Conservation (phyloP, 768 basidiomycete genomes). For the Ephemerocybe angulata region DNA sequence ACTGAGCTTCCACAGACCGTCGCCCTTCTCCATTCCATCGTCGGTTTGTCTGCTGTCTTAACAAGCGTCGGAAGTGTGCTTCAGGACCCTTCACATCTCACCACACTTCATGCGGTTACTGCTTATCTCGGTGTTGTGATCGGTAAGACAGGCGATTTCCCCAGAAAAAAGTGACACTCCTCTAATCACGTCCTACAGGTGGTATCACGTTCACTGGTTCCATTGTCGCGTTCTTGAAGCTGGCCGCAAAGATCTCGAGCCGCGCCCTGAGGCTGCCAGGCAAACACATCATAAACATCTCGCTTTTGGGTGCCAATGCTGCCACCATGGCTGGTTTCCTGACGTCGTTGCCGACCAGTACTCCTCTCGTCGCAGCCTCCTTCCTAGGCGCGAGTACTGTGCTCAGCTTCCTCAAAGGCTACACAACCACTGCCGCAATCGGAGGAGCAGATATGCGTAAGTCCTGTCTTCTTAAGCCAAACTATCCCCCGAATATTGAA, state of each 20-base stretch:
- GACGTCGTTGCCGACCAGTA: conserved; percentile 54
- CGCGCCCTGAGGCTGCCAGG: conserved; percentile 70
- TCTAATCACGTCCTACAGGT: conserved; percentile 31
- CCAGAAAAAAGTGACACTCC: background rate
- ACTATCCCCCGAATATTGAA: conserved; percentile 11
- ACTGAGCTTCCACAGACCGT: conserved; percentile 84
- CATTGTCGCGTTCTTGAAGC: conserved; percentile 84
- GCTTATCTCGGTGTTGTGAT: conserved; percentile 86
- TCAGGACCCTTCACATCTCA: conserved; percentile 62
- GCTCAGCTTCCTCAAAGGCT: conserved; percentile 82
- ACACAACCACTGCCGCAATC: conserved; percentile 86
- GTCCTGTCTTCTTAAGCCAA: conserved; percentile 25
- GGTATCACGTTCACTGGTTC: conserved; percentile 90
- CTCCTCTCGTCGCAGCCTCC: conserved; percentile 72
- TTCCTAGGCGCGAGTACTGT: conserved; percentile 71
- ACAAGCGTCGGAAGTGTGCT: conserved; percentile 83
- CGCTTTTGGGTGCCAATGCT: conserved; percentile 69
- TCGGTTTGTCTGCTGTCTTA: conserved; percentile 85
- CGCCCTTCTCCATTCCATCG: conserved; percentile 80
- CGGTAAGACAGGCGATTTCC: conserved; percentile 43
- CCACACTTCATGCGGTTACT: conserved; percentile 73
- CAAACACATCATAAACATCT: conserved; percentile 70
- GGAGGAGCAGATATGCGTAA: conserved; percentile 92
- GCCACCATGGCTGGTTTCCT: conserved; percentile 77
- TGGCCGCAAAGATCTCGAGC: conserved; percentile 79